Evolutionary conservation across 164 flowering plant genomes (phyloP), one percentile per base, ranked within the genome.

Genomic region (Dillenia turbinata): DNA sequence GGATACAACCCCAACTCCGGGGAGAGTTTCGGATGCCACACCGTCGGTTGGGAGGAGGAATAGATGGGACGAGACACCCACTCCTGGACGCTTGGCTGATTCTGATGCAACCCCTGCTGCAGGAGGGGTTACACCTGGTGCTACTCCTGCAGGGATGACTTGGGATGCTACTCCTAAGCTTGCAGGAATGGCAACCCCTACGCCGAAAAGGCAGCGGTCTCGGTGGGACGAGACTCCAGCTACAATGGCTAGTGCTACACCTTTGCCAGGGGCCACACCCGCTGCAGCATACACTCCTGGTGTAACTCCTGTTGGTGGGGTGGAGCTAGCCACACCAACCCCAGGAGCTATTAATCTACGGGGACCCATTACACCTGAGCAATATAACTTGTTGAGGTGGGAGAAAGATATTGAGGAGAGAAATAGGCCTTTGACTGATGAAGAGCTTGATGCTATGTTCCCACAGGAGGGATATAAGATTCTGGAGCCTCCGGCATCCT

Each of bases 211-310:
- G 10, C 99, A 95, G 78, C 75, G 97, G 63, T 95, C 99, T 1
- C 75, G 99, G 69, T 95, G 99, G 99, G 99, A 95, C 71, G 99
- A 95, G 74, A 95, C 99, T 1, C 99, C 99, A 0, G 94, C 92
- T 0, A 84, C 82, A 12, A 92, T 95, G 94, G 97, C 92, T 0
- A 88, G 96, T 78, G 96, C 87, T 0, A 95, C 99, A 0, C 99
- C 99, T 0, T 54, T 87, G 84, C 66, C 84, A 5, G 96, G 92
- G 16, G 92, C 92, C 1, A 89, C 99, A 0, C 97, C 99, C 0
- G 85, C 89, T 47, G 92, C 80, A 1, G 82, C 83, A 0, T 84
- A 65, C 52, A 95, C 99, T 0, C 99, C 99, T 12, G 97, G 97
- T 47, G 85, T 84, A 46, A 95, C 99, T 16, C 99, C 99, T 62